These are phyloP conservation scores for Debaryomyces nepalensis DNA, from an alignment of 1,139 yeast genomes.

Conservation along the genomic window DNA sequence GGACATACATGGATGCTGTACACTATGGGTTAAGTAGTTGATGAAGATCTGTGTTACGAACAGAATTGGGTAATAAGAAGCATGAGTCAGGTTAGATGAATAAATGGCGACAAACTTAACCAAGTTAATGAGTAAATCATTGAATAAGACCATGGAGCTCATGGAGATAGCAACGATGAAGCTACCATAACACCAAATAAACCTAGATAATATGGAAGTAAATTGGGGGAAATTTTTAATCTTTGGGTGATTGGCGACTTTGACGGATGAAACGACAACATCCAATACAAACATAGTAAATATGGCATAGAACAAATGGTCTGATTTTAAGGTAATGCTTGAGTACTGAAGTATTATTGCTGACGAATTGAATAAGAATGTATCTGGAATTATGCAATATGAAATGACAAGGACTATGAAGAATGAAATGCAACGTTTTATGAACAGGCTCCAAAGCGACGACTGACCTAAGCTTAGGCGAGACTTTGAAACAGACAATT, in stretches of 20 bases:
- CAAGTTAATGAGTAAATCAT: slow-evolving; percentile 30
- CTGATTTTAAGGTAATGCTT: slow-evolving; percentile 23
- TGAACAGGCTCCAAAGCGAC: slow-evolving; percentile 1
- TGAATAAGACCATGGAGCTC: slow-evolving; percentile 23
- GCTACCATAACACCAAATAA: slow-evolving; percentile 31
- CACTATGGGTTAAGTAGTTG: slow-evolving; percentile 12
- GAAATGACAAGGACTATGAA: background rate
- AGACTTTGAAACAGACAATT: slow-evolving; percentile 13
- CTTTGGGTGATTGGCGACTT: slow-evolving; percentile 21
- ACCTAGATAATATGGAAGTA: slow-evolving; percentile 21
- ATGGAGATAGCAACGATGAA: slow-evolving; percentile 22
- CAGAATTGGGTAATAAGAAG: slow-evolving; percentile 13
- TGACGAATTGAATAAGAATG: slow-evolving; percentile 25
- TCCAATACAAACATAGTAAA: slow-evolving; percentile 21
- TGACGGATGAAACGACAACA: slow-evolving; percentile 18
- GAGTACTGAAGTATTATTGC: slow-evolving; percentile 18
- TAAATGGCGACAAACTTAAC: slow-evolving; percentile 16
- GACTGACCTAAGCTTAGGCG: slow-evolving; percentile 5
- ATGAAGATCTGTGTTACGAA: slow-evolving; percentile 10
- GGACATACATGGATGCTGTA: slow-evolving; percentile 2
- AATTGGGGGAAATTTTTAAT: slow-evolving; percentile 19
- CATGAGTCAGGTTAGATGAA: background rate
- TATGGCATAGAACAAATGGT: slow-evolving; percentile 29
- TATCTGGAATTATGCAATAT: slow-evolving; percentile 20
- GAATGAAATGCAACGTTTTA: slow-evolving; percentile 9